phyloP scores from a whole-genome alignment of 1,284 basidiomycete genomes.

The Flammula alnicola region DNA sequence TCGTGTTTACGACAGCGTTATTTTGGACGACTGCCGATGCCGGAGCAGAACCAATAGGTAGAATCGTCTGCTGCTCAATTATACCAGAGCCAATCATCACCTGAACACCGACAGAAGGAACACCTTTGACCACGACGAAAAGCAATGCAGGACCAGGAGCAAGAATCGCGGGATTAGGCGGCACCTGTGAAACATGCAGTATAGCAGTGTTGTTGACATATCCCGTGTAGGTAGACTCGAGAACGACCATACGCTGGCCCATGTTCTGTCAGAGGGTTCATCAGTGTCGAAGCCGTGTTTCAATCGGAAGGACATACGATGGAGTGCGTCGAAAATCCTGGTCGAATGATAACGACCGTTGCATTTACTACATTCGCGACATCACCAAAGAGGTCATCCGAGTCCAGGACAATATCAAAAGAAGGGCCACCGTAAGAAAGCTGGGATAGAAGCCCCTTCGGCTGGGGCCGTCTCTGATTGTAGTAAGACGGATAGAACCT shows the following conservation, averaged over 20 bases:
- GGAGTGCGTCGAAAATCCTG: slow-evolving; percentile 87
- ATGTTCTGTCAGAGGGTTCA: slow-evolving; percentile 58
- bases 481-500: slow-evolving; percentile 78
- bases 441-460: slow-evolving; percentile 62
- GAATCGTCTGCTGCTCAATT: slow-evolving; percentile 59
- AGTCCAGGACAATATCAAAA: slow-evolving; percentile 71
- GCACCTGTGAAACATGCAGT: slow-evolving; percentile 77
- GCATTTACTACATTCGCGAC: slow-evolving; percentile 54
- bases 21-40: slow-evolving; percentile 26
- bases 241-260: slow-evolving; percentile 73
- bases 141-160: slow-evolving; percentile 77
- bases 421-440: slow-evolving; percentile 78
- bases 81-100: slow-evolving; percentile 78
- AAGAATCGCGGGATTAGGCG: slow-evolving; percentile 80
- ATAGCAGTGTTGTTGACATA: slow-evolving; percentile 67
- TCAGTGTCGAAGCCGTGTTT: neutral
- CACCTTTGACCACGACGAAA: slow-evolving; percentile 80
- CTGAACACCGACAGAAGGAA: slow-evolving; percentile 72
- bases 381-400: slow-evolving; percentile 56
- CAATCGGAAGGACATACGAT: slow-evolving; percentile 50
- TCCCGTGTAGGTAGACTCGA: slow-evolving; percentile 71
- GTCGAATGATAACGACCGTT: slow-evolving; percentile 75
- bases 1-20: neutral
- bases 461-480: slow-evolving; percentile 73
- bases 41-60: slow-evolving; percentile 38